phyloP scores from a whole-genome alignment of 225 moss, liverwort and hornwort species.

The Marchantia polymorpha region DNA sequence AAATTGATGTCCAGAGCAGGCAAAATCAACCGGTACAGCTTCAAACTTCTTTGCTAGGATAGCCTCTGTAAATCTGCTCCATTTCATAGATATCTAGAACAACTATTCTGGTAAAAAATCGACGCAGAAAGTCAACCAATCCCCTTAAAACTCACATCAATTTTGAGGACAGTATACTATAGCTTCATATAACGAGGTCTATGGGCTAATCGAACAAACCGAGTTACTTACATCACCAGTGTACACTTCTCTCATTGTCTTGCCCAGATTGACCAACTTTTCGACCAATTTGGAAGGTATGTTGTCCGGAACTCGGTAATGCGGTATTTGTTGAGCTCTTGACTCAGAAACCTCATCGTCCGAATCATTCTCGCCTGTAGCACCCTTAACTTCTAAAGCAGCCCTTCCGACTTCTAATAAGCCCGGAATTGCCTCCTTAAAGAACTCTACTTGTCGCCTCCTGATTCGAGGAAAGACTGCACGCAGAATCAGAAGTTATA shows the following conservation, averaged over 20 bases:
- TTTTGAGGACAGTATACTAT: too few relatives aligned
- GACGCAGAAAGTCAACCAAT: not conserved
- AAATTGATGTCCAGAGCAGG: not conserved
- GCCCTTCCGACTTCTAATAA: slow-evolving; percentile 57
- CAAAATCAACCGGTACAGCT: not conserved
- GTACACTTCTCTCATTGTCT: slow-evolving; percentile 41
- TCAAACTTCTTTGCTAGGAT: not conserved
- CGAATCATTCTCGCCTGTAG: slow-evolving; percentile 26
- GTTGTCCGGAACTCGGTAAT: not conserved
- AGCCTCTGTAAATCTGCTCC: not conserved
- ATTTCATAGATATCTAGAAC: too few relatives aligned
- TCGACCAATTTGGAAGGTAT: slow-evolving; percentile 24
- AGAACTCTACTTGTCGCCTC: slow-evolving; percentile 61
- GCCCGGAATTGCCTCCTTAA: slow-evolving; percentile 62
- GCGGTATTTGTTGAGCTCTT: not conserved
- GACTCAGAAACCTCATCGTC: slow-evolving; percentile 16
- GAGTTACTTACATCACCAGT: slow-evolving; percentile 25
- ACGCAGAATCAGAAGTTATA: not conserved
- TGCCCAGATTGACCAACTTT: slow-evolving; percentile 33
- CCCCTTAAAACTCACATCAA: not conserved
- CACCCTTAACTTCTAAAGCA: slow-evolving; percentile 47
- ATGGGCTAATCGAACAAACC: not conserved
- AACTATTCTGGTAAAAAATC: not conserved
- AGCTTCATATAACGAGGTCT: not conserved
- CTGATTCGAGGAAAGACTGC: slow-evolving; percentile 77